A percentile compares a stretch with the other conserved stretches of the same genome.
phyloP scores from a whole-genome alignment of 306 rosid genomes.

The Ormosia emarginata region DNA sequence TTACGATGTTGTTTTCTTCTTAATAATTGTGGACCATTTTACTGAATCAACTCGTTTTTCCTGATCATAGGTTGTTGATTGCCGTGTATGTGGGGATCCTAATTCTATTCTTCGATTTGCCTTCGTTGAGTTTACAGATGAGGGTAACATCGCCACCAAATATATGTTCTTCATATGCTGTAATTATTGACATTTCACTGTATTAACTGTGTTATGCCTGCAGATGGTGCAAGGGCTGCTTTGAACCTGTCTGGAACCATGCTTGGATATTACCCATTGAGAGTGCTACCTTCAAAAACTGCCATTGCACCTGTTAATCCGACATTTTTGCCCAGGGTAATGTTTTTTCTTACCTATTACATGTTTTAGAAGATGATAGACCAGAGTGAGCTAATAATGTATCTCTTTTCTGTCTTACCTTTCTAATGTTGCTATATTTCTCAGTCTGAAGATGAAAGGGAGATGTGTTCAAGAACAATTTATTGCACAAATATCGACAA shows the following conservation, averaged over 20 bases:
- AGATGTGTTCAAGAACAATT: slow-evolving; percentile 98
- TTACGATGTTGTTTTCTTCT: background rate
- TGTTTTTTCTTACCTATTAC: slow-evolving; percentile 5
- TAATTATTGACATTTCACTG: background rate
- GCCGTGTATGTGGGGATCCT: slow-evolving; percentile 98
- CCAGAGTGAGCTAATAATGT: slow-evolving; percentile 9
- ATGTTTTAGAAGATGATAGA: background rate
- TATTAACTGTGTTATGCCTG: slow-evolving; percentile 31
- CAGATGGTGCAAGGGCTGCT: slow-evolving; percentile 96
- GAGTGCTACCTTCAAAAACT: slow-evolving; percentile 98
- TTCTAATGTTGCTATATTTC: slow-evolving; percentile 19
- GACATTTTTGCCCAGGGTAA: slow-evolving; percentile 92
- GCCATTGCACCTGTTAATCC: slow-evolving; percentile 99
- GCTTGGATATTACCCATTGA: slow-evolving; percentile 87
- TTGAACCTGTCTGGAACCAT: slow-evolving; percentile 88
- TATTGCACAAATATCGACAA: slow-evolving; percentile 97
- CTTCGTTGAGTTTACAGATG: slow-evolving; percentile 93
- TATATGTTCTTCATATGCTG: background rate
- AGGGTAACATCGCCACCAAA: slow-evolving; percentile 45
- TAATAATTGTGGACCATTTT: slow-evolving; percentile 22
- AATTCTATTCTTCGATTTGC: slow-evolving; percentile 97
- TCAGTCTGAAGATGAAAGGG: slow-evolving; percentile 95
- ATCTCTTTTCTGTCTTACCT: slow-evolving; percentile 15
- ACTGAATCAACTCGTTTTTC: slow-evolving; percentile 20
- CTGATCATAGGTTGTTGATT: slow-evolving; percentile 77